Evolutionary conservation across 192 early-diverging fungal species (phyloP), one percentile per base, ranked within the genome.

Genomic region (Backusella parvicylindrica): DNA sequence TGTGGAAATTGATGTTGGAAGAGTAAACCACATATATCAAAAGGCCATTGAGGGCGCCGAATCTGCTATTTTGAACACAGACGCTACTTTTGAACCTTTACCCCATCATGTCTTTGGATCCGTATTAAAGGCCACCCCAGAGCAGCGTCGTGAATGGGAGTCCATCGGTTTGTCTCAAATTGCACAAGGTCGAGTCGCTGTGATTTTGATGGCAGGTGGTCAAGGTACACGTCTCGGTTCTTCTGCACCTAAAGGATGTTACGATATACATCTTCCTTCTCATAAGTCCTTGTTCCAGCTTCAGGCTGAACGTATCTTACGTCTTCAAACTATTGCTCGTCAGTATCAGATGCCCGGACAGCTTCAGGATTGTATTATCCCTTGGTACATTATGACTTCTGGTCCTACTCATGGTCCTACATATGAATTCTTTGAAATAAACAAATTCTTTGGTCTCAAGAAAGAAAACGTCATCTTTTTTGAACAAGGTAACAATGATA

Each of bases 381-480:
- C 97, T 8, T 99, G 97, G 97, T 97, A 97, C 81, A 90, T 99
- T 78, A 99, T 99, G 98, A 97, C 96, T 53, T 96, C 95, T 36
- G 97, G 94, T 16, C 98, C 98, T 15, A 99, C 98, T 21, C 87
- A 91, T 63, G 82, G 72, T 1, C 90, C 94, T 12, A 97, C 97
- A 11, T 88, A 89, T 50, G 71, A 78, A 16, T 94, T 89, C 82
- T 99, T 99, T 84, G 85, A 89, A 66, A 79, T 92, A 53, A 68
- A 95, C 81, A 82, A 89, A 64, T 98, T 88, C 86, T 99, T 98
- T 91, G 98, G 98, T 23, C 84, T 99, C 40, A 81, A 90, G 43
- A 73, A 81, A 36, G 86, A 91, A 49, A 96, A 99, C 77, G 92
- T 99, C 43, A 86, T 93, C 75, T 97, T 98, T 82, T 99, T 98